phyloP scores from a whole-genome alignment of 2,329 filamentous ascomycete species.

The Metarhizium brunneum region DNA sequence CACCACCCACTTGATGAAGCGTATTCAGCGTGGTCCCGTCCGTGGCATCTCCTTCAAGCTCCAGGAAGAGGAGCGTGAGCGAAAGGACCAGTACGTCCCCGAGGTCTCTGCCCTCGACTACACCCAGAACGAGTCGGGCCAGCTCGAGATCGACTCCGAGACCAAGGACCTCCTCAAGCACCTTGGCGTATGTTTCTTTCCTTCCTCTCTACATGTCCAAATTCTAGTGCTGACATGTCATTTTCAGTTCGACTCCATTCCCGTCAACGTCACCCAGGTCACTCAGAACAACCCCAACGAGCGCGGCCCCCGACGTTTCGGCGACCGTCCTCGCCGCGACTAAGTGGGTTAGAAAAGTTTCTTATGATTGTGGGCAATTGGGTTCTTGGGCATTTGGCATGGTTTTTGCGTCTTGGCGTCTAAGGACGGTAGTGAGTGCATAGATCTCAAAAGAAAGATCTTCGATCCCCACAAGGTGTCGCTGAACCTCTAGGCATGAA shows the following conservation, averaged over 20 bases:
- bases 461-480: conserved; percentile 70
- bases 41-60: conserved; percentile 99
- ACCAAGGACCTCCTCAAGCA: conserved; percentile 99
- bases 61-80: conserved; percentile 99
- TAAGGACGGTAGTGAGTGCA: conserved; percentile 46
- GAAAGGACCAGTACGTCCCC: conserved; percentile 99
- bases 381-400: conserved; percentile 35
- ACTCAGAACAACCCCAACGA: conserved; percentile 80
- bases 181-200: conserved; percentile 72
- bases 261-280: conserved; percentile 90
- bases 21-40: conserved; percentile 97
- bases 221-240: conserved; percentile 17
- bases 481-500: conserved; percentile 57
- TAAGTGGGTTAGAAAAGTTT: conserved; percentile 11
- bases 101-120: conserved; percentile 99
- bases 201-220: not conserved
- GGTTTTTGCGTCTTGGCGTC: conserved; percentile 42
- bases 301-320: conserved; percentile 68
- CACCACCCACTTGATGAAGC: conserved; percentile 99
- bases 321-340: conserved; percentile 43
- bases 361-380: conserved; percentile 21
- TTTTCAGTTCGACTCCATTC: conserved; percentile 84
- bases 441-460: conserved; percentile 52
- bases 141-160: conserved; percentile 91
- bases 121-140: conserved; percentile 85